Base-by-base conservation (phyloP, 1,284 basidiomycete genomes). In the Pseudozyma tsukubaensis region DNA sequence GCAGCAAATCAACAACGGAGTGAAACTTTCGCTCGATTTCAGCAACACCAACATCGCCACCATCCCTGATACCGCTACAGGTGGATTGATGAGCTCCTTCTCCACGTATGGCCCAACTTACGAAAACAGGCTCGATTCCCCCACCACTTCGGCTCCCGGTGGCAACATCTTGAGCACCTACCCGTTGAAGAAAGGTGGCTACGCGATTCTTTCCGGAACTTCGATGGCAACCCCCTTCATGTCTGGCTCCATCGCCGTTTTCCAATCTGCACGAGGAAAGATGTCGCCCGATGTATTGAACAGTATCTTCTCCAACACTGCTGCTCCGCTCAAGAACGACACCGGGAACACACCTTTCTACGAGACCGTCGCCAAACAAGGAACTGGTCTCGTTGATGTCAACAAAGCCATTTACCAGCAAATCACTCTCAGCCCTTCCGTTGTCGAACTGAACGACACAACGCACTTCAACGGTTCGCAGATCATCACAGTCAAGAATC, bases 381-480 rank as follows among this genome's bases (percentile, higher is more conserved):
- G 91, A 39, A 88, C 90, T 19, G 91, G 91, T 19, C 81, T 91
- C 54, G 86, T 92, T 60, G 87, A 92, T 73, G 88, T 89, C 12
- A 90, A 88, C 83, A 86, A 88, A 61, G 91, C 91, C 0, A 85
- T 92, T 50, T 86, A 88, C 68, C 85, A 89, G 56, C 65, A 72
- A 42, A 66, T 89, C 4, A 76, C 88, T 21, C 85, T 92, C 36
- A 87, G 87, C 4, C 90, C 90, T 4, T 86, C 88, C 5, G 88
- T 90, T 79, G 84, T 92, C 24, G 83, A 89, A 62, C 85, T 92
- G 54, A 93, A 92, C 81, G 91, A 92, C 83, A 92, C 91, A 1
- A 87, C 82, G 86, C 86, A 52, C 52, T 55, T 59, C 29, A 63
- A 59, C 37, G 50, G 64, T 50, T 45, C 72, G 14, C 70, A 75